These are phyloP conservation scores for Fomes fomentarius DNA, from an alignment of 1,284 basidiomycete species.

Conservation along the genomic window DNA sequence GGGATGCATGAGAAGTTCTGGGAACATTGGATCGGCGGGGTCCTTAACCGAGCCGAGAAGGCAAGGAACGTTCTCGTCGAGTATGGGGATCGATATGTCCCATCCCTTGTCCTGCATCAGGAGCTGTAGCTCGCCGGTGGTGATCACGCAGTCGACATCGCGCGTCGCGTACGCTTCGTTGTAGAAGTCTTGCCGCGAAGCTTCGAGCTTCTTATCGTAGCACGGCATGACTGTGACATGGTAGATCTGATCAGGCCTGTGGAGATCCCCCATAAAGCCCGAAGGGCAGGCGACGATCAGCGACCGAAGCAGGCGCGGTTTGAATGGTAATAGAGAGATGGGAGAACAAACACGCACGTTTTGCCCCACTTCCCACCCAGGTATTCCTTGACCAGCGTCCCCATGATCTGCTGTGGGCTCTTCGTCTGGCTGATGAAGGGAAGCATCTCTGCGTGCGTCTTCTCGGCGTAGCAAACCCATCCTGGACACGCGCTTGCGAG, in stretches of 20 bases:
- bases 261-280: constrained; percentile 14
- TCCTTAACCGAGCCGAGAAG: constrained; percentile 14
- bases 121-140: constrained; percentile 92
- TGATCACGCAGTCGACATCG: constrained; percentile 97
- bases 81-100: constrained; percentile 66
- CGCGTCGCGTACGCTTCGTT: constrained; percentile 78
- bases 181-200: constrained; percentile 91
- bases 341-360: constrained; percentile 51
- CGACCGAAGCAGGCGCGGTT: neutral
- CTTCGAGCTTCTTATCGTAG: constrained; percentile 99
- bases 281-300: constrained; percentile 15
- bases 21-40: constrained; percentile 43
- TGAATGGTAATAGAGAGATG: constrained; percentile 2
- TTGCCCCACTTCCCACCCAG: constrained; percentile 67
- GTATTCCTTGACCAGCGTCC: constrained; percentile 90
- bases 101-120: constrained; percentile 85
- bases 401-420: constrained; percentile 95
- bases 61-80: constrained; percentile 43
- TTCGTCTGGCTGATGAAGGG: constrained; percentile 89
- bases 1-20: constrained; percentile 76
- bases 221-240: constrained; percentile 99
- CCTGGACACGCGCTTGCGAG: constrained; percentile 96
- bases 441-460: constrained; percentile 93
- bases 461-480: constrained; percentile 99
- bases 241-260: constrained; percentile 83